A percentile compares a stretch with the other conserved stretches of the same genome.
Conservation (phyloP, 2,329 filamentous ascomycete genomes). For the Paraphaeosphaeria sporulosa region DNA sequence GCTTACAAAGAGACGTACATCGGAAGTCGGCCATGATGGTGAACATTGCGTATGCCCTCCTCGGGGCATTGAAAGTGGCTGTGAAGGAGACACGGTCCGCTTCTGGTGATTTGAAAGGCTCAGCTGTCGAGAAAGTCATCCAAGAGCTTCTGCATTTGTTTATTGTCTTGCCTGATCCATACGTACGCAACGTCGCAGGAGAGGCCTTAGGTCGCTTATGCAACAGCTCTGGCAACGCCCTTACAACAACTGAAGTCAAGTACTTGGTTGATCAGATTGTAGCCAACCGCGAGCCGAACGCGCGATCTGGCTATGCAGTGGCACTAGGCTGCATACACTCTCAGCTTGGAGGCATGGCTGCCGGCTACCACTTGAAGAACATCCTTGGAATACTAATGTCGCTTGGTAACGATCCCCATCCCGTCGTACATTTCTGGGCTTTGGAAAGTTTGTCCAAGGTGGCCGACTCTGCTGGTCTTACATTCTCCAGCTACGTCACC, state of each 20-base stretch:
- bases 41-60: slow-evolving; percentile 83
- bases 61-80: slow-evolving; percentile 82
- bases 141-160: slow-evolving; percentile 79
- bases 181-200: slow-evolving; percentile 84
- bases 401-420: slow-evolving; percentile 92
- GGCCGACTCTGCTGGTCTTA: slow-evolving; percentile 89
- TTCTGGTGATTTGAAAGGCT: slow-evolving; percentile 74
- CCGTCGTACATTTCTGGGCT: slow-evolving; percentile 95
- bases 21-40: slow-evolving; percentile 90
- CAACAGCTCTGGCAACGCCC: slow-evolving; percentile 81
- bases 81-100: slow-evolving; percentile 79
- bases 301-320: slow-evolving; percentile 91
- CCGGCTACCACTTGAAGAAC: slow-evolving; percentile 93
- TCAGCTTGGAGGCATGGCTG: slow-evolving; percentile 96
- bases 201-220: slow-evolving; percentile 87
- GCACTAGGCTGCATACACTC: slow-evolving; percentile 92
- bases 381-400: slow-evolving; percentile 99
- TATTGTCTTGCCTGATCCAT: slow-evolving; percentile 82
- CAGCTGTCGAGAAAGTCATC: slow-evolving; percentile 77
- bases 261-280: slow-evolving; percentile 94
- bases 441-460: slow-evolving; percentile 86
- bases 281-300: slow-evolving; percentile 89
- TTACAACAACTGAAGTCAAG: slow-evolving; percentile 90
- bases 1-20: slow-evolving; percentile 83
- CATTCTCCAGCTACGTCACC: slow-evolving; percentile 88